phyloP scores from a whole-genome alignment of 2,329 filamentous ascomycete genomes.

The Cladosporium austrohemisphaericum region DNA sequence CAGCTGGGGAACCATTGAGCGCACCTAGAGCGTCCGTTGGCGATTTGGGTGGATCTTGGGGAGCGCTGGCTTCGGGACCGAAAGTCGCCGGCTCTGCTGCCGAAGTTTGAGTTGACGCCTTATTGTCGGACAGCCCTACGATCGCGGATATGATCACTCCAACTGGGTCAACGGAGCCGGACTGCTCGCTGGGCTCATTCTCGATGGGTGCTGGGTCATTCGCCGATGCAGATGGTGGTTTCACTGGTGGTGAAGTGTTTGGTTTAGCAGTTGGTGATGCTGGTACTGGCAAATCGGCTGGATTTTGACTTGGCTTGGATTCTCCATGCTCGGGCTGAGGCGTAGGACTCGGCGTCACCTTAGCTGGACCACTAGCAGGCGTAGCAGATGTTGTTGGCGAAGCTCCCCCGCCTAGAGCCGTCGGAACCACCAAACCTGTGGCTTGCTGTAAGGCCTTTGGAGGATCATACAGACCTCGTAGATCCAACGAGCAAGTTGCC shows the following conservation, averaged over 20 bases:
- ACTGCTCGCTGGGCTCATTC: not conserved
- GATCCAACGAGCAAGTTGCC: conserved; percentile 1
- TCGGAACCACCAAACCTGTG: not conserved
- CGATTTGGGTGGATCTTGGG: not conserved
- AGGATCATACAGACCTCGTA: conserved; percentile 2
- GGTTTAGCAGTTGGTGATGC: not conserved
- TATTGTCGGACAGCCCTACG: not conserved
- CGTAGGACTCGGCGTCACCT: not conserved
- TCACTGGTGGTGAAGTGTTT: too few species aligned
- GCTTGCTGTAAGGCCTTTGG: not conserved
- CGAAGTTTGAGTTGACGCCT: not conserved
- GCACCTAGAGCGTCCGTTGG: not conserved
- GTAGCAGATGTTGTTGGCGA: not conserved
- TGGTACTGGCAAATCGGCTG: not conserved
- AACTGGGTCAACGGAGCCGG: not conserved
- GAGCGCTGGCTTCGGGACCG: too few species aligned
- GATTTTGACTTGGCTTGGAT: not conserved
- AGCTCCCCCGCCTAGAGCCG: not conserved
- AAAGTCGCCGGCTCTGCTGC: too few species aligned
- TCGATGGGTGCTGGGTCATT: not conserved
- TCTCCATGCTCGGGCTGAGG: not conserved
- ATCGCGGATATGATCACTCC: not conserved
- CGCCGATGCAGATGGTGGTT: not conserved
- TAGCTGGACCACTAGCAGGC: not conserved
- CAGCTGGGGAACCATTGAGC: not conserved